Evolutionary conservation across 1,284 basidiomycete genomes (phyloP), one percentile per base, ranked within the genome.

Genomic region (Fereydounia khargensis): DNA sequence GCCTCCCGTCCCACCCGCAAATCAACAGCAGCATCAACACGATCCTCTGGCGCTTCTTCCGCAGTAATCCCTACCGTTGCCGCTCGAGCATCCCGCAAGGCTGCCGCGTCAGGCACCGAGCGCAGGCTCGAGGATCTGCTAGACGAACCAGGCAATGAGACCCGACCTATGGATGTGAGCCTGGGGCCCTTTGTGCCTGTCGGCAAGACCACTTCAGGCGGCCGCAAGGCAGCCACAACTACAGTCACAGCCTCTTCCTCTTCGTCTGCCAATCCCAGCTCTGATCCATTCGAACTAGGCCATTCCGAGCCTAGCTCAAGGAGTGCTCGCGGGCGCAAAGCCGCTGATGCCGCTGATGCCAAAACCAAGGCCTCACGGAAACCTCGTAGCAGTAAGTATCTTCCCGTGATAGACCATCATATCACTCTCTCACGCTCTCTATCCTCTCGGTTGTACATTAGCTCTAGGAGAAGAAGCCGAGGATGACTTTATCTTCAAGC

Each of bases 401-500:
- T 10, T 16, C 17, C 21, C 23, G 35, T n/a, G 3, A 14, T 4
- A 18, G 19, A 10, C 31, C 22, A 10, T 17, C 33, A n/a, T 38
- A 2, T 32, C 25, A 47, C 27, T 25, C 20, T 27, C 30, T 20
- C 32, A 19, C 6, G 7, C 20, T 19, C 27, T 4, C 21, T 13
- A 23, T 33, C 32, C 32, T n/a, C 32, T 33, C 14, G 14, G 8
- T 17, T 16, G 25, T 23, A 35, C 35, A n/a, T n/a, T n/a, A 49
- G 47, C 55, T 14, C 39, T 59, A 3, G 45, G 44, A 3, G 57
- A 60, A 10, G 57, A 54, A 16, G 48, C 57, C 3, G 52, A 49
- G n/a, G 61, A 53, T 23, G 61, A 56, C 39, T 65, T 65, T 33
- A 27, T 65, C 43, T 65, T 65, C 25, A 60, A 42, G 22, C 52